Evolutionary conservation across 768 basidiomycete species (phyloP).

Genomic region (Neoboletus magnificus): DNA sequence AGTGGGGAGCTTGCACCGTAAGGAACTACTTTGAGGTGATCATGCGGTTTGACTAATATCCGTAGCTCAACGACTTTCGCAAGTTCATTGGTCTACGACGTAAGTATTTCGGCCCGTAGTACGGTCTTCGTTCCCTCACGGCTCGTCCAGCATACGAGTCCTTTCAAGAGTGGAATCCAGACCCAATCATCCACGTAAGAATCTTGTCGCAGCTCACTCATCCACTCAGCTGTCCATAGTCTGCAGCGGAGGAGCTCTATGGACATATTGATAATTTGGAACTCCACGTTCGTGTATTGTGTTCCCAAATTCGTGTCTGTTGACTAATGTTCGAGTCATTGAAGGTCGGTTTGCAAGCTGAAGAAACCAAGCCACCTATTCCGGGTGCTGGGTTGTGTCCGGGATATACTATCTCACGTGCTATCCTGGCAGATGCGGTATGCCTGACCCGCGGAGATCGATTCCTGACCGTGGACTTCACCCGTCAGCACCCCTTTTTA

Average conservation of each 20-base stretch:
- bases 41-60: not conserved
- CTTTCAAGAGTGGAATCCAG: slow-evolving; percentile 74
- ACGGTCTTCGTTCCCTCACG: slow-evolving; percentile 2
- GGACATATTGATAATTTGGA: slow-evolving; percentile 76
- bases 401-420: slow-evolving; percentile 79
- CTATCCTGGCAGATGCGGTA: slow-evolving; percentile 80
- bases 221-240: slow-evolving; percentile 33
- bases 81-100: slow-evolving; percentile 69
- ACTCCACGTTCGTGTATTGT: slow-evolving; percentile 51
- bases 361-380: slow-evolving; percentile 60
- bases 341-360: slow-evolving; percentile 67
- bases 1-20: slow-evolving; percentile 72
- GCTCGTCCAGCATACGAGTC: slow-evolving; percentile 47
- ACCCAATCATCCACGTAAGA: slow-evolving; percentile 53
- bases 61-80: slow-evolving; percentile 66
- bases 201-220: too few species aligned
- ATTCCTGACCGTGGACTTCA: slow-evolving; percentile 74
- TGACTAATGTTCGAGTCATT: not conserved
- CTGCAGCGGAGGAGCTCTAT: slow-evolving; percentile 63
- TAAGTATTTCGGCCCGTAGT: slow-evolving; percentile 27
- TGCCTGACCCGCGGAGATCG: slow-evolving; percentile 75
- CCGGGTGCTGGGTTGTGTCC: slow-evolving; percentile 78
- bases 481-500: slow-evolving; percentile 46
- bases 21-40: slow-evolving; percentile 19
- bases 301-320: not conserved